Evolutionary conservation across 352 stramenopile species (phyloP).

Genomic region (Pilasporangium apinafurcum): DNA sequence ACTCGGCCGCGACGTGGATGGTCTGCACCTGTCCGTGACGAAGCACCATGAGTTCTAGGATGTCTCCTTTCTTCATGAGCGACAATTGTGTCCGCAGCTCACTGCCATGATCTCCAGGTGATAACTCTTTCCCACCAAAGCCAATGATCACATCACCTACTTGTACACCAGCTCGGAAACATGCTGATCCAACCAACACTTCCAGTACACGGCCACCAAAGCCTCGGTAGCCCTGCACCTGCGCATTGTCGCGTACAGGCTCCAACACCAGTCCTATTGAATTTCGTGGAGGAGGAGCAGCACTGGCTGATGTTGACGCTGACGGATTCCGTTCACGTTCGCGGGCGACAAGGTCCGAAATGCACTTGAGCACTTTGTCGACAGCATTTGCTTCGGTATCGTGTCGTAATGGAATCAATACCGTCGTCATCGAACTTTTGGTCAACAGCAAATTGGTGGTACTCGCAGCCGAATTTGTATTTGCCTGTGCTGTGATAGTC

Average conservation of each 20-base stretch:
- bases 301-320: conserved; percentile 24
- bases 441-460: conserved; percentile 15
- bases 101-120: conserved; percentile 41
- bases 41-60: conserved; percentile 35
- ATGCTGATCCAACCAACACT: conserved; percentile 40
- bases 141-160: conserved; percentile 47
- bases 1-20: conserved; percentile 43
- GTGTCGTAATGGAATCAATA: conserved; percentile 30
- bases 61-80: conserved; percentile 45
- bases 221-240: conserved; percentile 28
- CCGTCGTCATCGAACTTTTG: conserved; percentile 42
- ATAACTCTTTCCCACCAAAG: conserved; percentile 37
- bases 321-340: conserved; percentile 28
- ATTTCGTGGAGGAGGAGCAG: conserved; percentile 28
- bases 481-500: too few species aligned
- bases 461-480: conserved; percentile 9
- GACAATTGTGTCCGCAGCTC: conserved; percentile 43
- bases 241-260: conserved; percentile 22
- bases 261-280: conserved; percentile 51
- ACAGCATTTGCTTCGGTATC: conserved; percentile 16
- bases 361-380: conserved; percentile 31
- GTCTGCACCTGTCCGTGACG: conserved; percentile 26
- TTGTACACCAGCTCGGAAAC: conserved; percentile 38
- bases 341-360: conserved; percentile 28
- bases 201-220: conserved; percentile 38